Evolutionary conservation across 805 yeast species (phyloP).

Genomic region (Yamadazyma tumulicola): DNA sequence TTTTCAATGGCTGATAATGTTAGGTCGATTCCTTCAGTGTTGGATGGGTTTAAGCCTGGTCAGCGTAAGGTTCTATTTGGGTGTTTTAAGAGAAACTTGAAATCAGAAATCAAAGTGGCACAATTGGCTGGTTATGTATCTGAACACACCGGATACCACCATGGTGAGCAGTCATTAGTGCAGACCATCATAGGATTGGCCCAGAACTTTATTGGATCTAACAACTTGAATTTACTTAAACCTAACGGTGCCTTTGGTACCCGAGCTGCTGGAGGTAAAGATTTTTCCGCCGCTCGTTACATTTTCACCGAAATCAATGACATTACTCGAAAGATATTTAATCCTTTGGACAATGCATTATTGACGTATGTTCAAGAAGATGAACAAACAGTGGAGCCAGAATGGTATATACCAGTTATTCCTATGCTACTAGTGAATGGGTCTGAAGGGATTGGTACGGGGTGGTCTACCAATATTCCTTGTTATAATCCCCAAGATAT

Average conservation of each 20-base stretch:
- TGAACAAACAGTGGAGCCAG: slow-evolving; percentile 91
- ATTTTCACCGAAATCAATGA: slow-evolving; percentile 81
- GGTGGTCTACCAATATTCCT: slow-evolving; percentile 95
- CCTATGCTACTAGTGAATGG: slow-evolving; percentile 97
- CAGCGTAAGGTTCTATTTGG: slow-evolving; percentile 92
- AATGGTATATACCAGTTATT: slow-evolving; percentile 89
- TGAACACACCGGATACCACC: slow-evolving; percentile 90
- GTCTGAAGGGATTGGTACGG: slow-evolving; percentile 97
- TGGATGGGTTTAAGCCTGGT: slow-evolving; percentile 96
- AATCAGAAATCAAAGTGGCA: slow-evolving; percentile 79
- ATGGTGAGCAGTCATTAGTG: slow-evolving; percentile 84
- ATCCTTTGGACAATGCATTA: slow-evolving; percentile 75
- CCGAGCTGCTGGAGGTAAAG: slow-evolving; percentile 95
- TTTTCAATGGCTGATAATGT: slow-evolving; percentile 96
- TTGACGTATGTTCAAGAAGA: slow-evolving; percentile 84
- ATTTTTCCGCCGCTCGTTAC: slow-evolving; percentile 97
- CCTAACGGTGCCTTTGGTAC: slow-evolving; percentile 98
- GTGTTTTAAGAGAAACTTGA: slow-evolving; percentile 76
- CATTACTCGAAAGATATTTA: slow-evolving; percentile 72
- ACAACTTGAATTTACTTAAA: slow-evolving; percentile 75
- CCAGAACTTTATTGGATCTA: slow-evolving; percentile 91
- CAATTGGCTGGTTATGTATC: slow-evolving; percentile 87
- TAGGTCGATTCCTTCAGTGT: slow-evolving; percentile 88
- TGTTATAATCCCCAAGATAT: slow-evolving; percentile 84
- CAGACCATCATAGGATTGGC: slow-evolving; percentile 93